Percentiles rank a stretch among this genome's conserved stretches.
phyloP scores from a whole-genome alignment of 345 rosid genomes.

The Trapa incisa region DNA sequence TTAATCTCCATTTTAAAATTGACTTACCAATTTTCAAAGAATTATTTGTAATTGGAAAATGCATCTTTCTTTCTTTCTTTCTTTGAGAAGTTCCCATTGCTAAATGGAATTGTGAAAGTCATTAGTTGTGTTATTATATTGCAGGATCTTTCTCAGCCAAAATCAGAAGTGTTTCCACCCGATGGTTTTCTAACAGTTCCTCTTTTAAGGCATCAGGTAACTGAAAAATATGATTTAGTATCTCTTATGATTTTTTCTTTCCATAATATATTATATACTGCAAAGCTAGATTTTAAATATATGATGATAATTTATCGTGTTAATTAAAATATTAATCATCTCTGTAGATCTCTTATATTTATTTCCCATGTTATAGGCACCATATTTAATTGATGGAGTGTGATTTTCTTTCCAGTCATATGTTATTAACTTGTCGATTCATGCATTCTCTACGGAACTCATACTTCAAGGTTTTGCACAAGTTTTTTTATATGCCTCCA shows the following conservation, averaged over 20 bases:
- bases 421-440: background rate
- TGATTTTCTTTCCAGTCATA: background rate
- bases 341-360: background rate
- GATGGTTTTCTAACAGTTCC: slow-evolving; percentile 73
- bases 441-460: background rate
- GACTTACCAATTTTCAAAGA: background rate
- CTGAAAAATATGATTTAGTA: background rate
- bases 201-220: slow-evolving; percentile 90
- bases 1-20: background rate
- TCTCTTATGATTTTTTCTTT: background rate
- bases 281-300: background rate
- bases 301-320: background rate
- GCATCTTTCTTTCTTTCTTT: background rate
- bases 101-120: background rate
- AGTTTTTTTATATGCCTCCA: background rate
- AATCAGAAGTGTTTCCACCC: slow-evolving; percentile 66
- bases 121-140: slow-evolving; percentile 13
- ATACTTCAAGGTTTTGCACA: background rate
- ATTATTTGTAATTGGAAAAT: background rate
- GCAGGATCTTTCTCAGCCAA: slow-evolving; percentile 77
- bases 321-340: background rate
- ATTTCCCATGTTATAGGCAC: background rate
- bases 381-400: background rate
- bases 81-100: background rate
- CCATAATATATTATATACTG: background rate